Conservation (phyloP, 208 protist genomes). For the Leptomonas pyrrhocoris region DNA sequence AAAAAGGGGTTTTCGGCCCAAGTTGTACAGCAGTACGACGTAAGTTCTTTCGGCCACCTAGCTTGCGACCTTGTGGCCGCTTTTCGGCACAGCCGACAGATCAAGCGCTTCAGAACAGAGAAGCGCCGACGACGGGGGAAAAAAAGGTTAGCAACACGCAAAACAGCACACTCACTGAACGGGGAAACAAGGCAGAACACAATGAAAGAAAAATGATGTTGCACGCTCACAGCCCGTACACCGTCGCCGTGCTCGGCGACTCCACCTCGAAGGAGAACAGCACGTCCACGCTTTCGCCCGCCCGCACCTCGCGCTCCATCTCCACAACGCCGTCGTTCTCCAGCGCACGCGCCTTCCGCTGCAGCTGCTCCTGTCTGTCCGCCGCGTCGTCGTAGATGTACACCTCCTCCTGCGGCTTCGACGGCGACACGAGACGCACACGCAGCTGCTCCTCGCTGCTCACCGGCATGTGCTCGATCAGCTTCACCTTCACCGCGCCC, state of each 20-base stretch:
- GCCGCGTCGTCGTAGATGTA: constrained; percentile 33
- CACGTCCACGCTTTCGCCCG: constrained; percentile 26
- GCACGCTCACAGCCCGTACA: constrained; percentile 29
- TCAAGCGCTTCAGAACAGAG: no score
- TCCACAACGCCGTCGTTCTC: constrained; percentile 34
- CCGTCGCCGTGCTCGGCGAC: constrained; percentile 21
- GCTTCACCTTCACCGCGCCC: constrained; percentile 20
- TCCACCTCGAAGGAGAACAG: constrained; percentile 33
- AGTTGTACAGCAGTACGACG: no score
- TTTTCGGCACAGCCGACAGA: no score
- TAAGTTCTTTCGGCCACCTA: no score
- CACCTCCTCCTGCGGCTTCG: constrained; percentile 27
- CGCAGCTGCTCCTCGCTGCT: constrained; percentile 38
- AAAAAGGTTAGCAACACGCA: no score
- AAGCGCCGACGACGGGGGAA: no score
- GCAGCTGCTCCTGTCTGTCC: constrained; percentile 24
- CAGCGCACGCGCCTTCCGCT: constrained; percentile 25
- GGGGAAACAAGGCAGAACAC: no score
- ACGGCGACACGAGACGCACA: constrained; percentile 30
- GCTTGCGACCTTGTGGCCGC: no score
- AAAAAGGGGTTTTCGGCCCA: no score
- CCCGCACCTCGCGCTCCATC: constrained; percentile 26
- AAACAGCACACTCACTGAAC: no score
- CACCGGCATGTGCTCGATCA: constrained; percentile 32
- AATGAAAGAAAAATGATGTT: no score